A percentile compares a stretch with the other conserved stretches of the same genome.
phyloP scores from a whole-genome alignment of 2,329 filamentous ascomycete genomes.

The Coccinonectria pachysandricola region DNA sequence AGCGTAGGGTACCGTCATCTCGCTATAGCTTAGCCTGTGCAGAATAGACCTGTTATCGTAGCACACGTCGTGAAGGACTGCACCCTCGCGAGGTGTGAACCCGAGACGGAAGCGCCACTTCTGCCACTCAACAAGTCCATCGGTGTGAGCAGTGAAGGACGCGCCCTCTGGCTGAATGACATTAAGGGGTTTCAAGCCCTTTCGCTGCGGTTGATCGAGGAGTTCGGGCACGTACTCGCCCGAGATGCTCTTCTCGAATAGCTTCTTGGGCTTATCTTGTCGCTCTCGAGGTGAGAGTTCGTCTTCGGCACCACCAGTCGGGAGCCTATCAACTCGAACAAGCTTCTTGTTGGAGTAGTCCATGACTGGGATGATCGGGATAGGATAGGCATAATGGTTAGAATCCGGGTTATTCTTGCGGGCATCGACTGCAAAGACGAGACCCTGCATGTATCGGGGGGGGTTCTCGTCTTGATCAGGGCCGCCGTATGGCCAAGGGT shows the following conservation, averaged over 20 bases:
- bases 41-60: slow-evolving; percentile 56
- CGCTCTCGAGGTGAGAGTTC: slow-evolving; percentile 27
- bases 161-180: slow-evolving; percentile 61
- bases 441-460: slow-evolving; percentile 36
- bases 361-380: slow-evolving; percentile 51
- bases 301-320: slow-evolving; percentile 37
- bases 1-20: slow-evolving; percentile 61
- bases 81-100: slow-evolving; percentile 62
- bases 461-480: slow-evolving; percentile 24
- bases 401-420: slow-evolving; percentile 39
- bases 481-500: slow-evolving; percentile 44
- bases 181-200: slow-evolving; percentile 57
- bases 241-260: slow-evolving; percentile 21
- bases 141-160: slow-evolving; percentile 46
- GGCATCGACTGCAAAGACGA: slow-evolving; percentile 36
- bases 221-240: slow-evolving; percentile 41
- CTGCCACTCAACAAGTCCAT: slow-evolving; percentile 44
- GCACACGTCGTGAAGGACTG: slow-evolving; percentile 57
- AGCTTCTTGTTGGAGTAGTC: slow-evolving; percentile 44
- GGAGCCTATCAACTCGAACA: slow-evolving; percentile 46
- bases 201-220: slow-evolving; percentile 33
- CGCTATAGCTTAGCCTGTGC: slow-evolving; percentile 56
- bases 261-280: slow-evolving; percentile 26
- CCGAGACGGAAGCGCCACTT: slow-evolving; percentile 62
- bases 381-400: slow-evolving; percentile 52